A percentile compares a stretch with the other conserved stretches of the same genome.
These are phyloP conservation scores for Nigrospora osmanthi DNA, from an alignment of 2,329 filamentous ascomycete genomes.

Conservation along the genomic window DNA sequence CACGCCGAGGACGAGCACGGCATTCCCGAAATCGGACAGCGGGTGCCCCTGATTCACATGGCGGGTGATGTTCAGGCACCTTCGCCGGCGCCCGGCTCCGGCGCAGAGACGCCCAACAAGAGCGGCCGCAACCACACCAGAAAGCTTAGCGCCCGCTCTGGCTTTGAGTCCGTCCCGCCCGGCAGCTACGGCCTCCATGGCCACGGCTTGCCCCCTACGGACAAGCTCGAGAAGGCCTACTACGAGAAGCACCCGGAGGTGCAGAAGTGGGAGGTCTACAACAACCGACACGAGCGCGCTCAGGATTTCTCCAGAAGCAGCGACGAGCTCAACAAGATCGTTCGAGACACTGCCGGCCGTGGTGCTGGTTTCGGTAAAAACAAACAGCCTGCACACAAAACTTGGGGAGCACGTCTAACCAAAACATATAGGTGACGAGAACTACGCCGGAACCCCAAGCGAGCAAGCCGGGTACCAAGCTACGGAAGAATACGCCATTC, in stretches of 20 bases:
- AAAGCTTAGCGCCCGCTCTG: slow-evolving; percentile 60
- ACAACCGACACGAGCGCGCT: slow-evolving; percentile 45
- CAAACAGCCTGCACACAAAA: slow-evolving; percentile 8
- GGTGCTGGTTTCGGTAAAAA: slow-evolving; percentile 44
- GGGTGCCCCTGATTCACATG: slow-evolving; percentile 88
- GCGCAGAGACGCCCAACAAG: slow-evolving; percentile 23
- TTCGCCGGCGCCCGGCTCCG: slow-evolving; percentile 58
- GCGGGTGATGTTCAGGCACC: slow-evolving; percentile 95
- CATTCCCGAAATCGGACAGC: slow-evolving; percentile 85
- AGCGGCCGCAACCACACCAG: slow-evolving; percentile 55
- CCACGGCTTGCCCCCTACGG: slow-evolving; percentile 66
- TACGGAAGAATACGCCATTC: slow-evolving; percentile 73
- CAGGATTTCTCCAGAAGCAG: slow-evolving; percentile 80
- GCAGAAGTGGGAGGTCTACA: slow-evolving; percentile 63
- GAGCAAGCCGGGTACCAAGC: slow-evolving; percentile 89
- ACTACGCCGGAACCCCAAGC: slow-evolving; percentile 67
- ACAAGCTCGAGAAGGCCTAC: slow-evolving; percentile 86
- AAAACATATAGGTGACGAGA: slow-evolving; percentile 49
- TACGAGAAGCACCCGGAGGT: slow-evolving; percentile 87
- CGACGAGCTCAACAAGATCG: slow-evolving; percentile 83
- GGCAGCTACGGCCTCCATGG: slow-evolving; percentile 92
- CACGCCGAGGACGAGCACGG: slow-evolving; percentile 70
- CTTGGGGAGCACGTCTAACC: slow-evolving; percentile 22
- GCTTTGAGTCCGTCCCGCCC: slow-evolving; percentile 62
- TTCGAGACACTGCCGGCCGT: slow-evolving; percentile 59